Percentiles rank a stretch among this genome's conserved stretches.
These are phyloP conservation scores for Pichia sp. DNA, from an alignment of 1,139 yeast species.

Conservation along the genomic window DNA sequence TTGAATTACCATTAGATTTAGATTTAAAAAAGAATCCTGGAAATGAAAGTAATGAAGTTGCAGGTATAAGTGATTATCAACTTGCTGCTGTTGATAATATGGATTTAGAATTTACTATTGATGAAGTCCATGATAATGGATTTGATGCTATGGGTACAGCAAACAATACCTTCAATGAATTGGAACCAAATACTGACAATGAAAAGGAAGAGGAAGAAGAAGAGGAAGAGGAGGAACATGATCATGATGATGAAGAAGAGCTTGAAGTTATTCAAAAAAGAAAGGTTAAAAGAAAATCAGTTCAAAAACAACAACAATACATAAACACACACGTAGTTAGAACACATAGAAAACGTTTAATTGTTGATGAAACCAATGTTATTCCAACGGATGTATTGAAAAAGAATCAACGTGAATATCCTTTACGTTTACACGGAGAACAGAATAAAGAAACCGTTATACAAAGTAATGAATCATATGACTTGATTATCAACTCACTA, in stretches of 20 bases:
- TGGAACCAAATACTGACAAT: conserved; percentile 4
- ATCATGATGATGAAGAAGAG: conserved; percentile 9
- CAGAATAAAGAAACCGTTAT: background rate
- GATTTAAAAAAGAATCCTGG: conserved; percentile 29
- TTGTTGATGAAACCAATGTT: conserved; percentile 24
- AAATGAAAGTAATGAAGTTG: conserved; percentile 13
- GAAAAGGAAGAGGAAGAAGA: conserved; percentile 13
- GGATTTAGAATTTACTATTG: conserved; percentile 37
- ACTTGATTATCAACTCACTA: conserved; percentile 3
- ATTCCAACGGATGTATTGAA: conserved; percentile 25
- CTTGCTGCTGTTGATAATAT: conserved; percentile 28
- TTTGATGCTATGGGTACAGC: background rate
- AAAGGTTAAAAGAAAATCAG: conserved; percentile 6
- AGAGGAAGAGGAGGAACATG: conserved; percentile 12
- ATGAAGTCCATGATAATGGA: conserved; percentile 6
- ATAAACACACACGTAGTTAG: conserved; percentile 29
- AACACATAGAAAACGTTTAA: conserved; percentile 26
- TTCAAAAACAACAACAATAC: conserved; percentile 14
- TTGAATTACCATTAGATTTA: conserved; percentile 49
- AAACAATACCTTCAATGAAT: conserved; percentile 1
- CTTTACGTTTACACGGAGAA: background rate
- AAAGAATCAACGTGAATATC: conserved; percentile 20
- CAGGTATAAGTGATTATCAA: conserved; percentile 11
- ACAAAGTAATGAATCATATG: background rate
- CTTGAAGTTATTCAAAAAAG: conserved; percentile 11